Conservation (phyloP, 1,139 yeast genomes). For the Pichia sp. region DNA sequence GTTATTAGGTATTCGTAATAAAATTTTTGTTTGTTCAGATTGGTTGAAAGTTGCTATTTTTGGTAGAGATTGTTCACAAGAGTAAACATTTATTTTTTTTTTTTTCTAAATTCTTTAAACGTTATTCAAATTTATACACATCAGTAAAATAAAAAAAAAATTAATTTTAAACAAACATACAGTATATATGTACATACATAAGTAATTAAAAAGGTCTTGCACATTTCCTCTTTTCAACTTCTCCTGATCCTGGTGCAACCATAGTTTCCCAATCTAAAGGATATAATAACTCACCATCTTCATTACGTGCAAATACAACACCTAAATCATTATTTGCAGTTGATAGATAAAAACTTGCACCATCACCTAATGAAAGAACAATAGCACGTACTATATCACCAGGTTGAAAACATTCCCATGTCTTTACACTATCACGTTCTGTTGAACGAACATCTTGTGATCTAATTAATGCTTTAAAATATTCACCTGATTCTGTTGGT, state of each 20-base stretch:
- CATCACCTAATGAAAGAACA: conserved; percentile 86
- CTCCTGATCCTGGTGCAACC: conserved; percentile 73
- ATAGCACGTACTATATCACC: conserved; percentile 89
- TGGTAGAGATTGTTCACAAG: conserved; percentile 60
- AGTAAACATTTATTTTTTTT: conserved; percentile 24
- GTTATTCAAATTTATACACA: too few relatives aligned
- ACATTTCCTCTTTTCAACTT: conserved; percentile 75
- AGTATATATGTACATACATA: background rate
- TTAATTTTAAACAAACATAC: background rate
- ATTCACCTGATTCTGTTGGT: conserved; percentile 76
- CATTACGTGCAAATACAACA: conserved; percentile 78
- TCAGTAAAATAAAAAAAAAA: background rate
- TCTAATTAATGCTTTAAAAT: conserved; percentile 82
- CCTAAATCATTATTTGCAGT: conserved; percentile 93
- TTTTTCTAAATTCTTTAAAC: background rate
- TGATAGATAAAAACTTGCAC: conserved; percentile 78
- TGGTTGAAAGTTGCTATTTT: conserved; percentile 53
- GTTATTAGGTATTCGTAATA: conserved; percentile 55
- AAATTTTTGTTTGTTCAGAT: conserved; percentile 50
- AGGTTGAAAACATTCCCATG: conserved; percentile 75
- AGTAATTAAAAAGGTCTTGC: conserved; percentile 70
- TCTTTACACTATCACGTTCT: conserved; percentile 80
- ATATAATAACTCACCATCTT: conserved; percentile 76
- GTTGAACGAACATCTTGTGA: conserved; percentile 87
- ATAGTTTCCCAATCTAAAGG: conserved; percentile 96